A percentile compares a stretch with the other conserved stretches of the same genome.
Evolutionary conservation across 495 filamentous ascomycete genomes (phyloP).

Genomic region (Aspergillus egyptiacus): DNA sequence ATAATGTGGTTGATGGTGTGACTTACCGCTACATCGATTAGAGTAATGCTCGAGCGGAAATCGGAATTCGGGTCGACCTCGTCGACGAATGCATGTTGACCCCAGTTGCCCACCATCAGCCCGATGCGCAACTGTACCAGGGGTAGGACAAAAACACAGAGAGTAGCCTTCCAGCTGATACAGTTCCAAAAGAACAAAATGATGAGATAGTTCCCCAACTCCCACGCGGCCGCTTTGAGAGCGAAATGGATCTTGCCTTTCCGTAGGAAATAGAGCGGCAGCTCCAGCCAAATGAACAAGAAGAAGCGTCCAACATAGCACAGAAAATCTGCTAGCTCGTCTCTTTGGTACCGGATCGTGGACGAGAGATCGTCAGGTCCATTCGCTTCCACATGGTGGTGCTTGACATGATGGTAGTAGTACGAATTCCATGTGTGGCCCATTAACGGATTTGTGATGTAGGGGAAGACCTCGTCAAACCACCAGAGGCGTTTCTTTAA

Average conservation of each 20-base stretch:
- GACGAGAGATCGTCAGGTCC: slow-evolving; percentile 69
- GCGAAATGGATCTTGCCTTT: slow-evolving; percentile 48
- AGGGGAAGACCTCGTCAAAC: slow-evolving; percentile 63
- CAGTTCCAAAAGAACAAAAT: slow-evolving; percentile 44
- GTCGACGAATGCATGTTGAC: slow-evolving; percentile 69
- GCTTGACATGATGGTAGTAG: slow-evolving; percentile 80
- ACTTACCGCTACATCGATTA: slow-evolving; percentile 66
- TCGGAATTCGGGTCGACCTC: slow-evolving; percentile 62
- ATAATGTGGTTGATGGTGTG: not conserved
- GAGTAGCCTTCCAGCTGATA: slow-evolving; percentile 45
- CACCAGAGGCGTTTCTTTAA: slow-evolving; percentile 42
- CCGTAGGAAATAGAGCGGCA: slow-evolving; percentile 65
- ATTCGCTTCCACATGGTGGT: slow-evolving; percentile 78
- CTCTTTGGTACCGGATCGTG: slow-evolving; percentile 71
- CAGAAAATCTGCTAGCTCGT: slow-evolving; percentile 55
- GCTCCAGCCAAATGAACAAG: slow-evolving; percentile 64
- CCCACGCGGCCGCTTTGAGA: slow-evolving; percentile 49
- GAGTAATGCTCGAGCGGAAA: slow-evolving; percentile 63
- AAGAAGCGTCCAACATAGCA: slow-evolving; percentile 68
- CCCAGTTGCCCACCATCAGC: slow-evolving; percentile 72
- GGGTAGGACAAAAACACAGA: slow-evolving; percentile 57
- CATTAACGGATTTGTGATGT: slow-evolving; percentile 66
- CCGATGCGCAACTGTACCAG: slow-evolving; percentile 54
- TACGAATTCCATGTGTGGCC: slow-evolving; percentile 82
- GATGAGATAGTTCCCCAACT: slow-evolving; percentile 46